These are phyloP conservation scores for Pseudogymnoascus sp. DNA, from an alignment of 2,329 filamentous ascomycete genomes.

Conservation along the genomic window DNA sequence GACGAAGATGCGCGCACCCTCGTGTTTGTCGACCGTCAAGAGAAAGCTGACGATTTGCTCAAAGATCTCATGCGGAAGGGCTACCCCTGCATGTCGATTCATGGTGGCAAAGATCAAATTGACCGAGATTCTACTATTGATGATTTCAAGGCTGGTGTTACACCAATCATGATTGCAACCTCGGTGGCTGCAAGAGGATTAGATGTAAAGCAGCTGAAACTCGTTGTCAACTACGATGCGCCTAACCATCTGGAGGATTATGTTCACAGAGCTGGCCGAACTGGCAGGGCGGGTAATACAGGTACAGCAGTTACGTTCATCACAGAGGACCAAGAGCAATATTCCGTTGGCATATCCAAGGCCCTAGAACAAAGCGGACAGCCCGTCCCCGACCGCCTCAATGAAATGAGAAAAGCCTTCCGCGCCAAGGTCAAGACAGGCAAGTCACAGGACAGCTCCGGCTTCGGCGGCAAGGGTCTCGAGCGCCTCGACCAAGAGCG, in stretches of 20 bases:
- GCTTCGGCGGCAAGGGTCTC: slow-evolving; percentile 91
- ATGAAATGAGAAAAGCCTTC: slow-evolving; percentile 63
- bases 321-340: slow-evolving; percentile 85
- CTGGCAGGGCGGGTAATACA: slow-evolving; percentile 86
- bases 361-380: slow-evolving; percentile 79
- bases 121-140: slow-evolving; percentile 87
- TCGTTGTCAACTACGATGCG: slow-evolving; percentile 92
- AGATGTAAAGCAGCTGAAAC: slow-evolving; percentile 90
- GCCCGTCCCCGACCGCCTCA: slow-evolving; percentile 62
- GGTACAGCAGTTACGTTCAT: slow-evolving; percentile 93
- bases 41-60: slow-evolving; percentile 74
- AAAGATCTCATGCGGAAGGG: slow-evolving; percentile 74
- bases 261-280: slow-evolving; percentile 87
- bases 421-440: slow-evolving; percentile 86
- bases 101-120: slow-evolving; percentile 87
- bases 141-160: slow-evolving; percentile 86
- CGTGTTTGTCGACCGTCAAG: slow-evolving; percentile 87
- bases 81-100: slow-evolving; percentile 87
- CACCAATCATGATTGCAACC: slow-evolving; percentile 86
- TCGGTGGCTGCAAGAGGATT: slow-evolving; percentile 91
- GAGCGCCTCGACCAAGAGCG: slow-evolving; percentile 87
- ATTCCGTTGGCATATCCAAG: slow-evolving; percentile 78
- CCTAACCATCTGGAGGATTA: slow-evolving; percentile 96
- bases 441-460: slow-evolving; percentile 80
- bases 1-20: slow-evolving; percentile 86